Base-by-base conservation (phyloP, 257 asterid species). In the Primulina eburnea region DNA sequence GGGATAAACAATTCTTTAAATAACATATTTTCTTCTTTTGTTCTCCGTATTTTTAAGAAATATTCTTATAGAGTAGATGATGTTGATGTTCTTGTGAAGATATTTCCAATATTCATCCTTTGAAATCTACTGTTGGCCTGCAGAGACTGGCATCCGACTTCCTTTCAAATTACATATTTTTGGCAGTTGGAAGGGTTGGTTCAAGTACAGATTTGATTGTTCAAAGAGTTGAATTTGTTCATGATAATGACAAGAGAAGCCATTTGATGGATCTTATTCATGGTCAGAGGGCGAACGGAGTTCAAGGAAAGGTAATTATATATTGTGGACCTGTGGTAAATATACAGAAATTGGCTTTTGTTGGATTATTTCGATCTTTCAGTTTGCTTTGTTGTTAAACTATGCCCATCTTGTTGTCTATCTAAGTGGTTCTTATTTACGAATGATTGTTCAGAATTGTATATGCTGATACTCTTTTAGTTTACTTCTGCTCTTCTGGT, bases 111-210 rank as follows among this genome's bases (percentile, higher is more conserved):
- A 21, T 21, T 74, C 68, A 71, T 62, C 18, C 20, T 40, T 24
- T 70, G 40, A 47, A 56, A 38, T 64, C 14, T 79, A 26, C 63
- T 73, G 71, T n/a, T 81, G 62, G 60, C 35, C 52, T 84, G 84
- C 94, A 90, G 97, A 90, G 94, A 83, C 71, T 90, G 88, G 97
- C 97, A 40, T 86, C 96, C 47, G 96, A 90, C 80, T 90, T 90
- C 75, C 97, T 90, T 73, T 82, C 95, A 74, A 82, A 82, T 72
- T 90, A 90, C 86, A 83, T 90, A 69, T 90, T 90, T 80, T 81
- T 90, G 91, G 79, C 97, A 34, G 97, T 90, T 64, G 97, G 97
- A 60, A 85, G 97, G 74, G 95, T 90, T 72, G 97, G 97, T 80
- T 90, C 97, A 62, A 90, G 95, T 83, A 88, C 97, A 8, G 95